Evolutionary conservation across 768 basidiomycete species (phyloP).

Genomic region (Saitozyma sp.): DNA sequence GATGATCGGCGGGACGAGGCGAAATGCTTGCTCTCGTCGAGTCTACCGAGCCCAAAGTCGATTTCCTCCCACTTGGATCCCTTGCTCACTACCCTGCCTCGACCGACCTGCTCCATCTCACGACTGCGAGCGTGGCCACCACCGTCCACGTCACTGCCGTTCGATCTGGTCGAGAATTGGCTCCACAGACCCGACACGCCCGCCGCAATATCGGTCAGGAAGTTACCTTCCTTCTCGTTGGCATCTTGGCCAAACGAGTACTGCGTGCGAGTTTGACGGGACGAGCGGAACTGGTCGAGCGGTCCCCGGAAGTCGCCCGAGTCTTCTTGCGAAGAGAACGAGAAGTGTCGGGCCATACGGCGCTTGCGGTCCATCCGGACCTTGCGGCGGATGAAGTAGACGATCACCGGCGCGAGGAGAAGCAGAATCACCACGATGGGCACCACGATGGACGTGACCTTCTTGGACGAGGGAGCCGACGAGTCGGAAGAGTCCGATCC

Average conservation of each 20-base stretch:
- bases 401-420: slow-evolving; percentile 30
- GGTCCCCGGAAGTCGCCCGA: slow-evolving; percentile 8
- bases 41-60: slow-evolving; percentile 51
- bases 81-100: slow-evolving; percentile 9
- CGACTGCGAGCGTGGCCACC: slow-evolving; percentile 1
- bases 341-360: slow-evolving; percentile 33
- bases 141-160: slow-evolving; percentile 8
- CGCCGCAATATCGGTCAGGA: slow-evolving; percentile 18
- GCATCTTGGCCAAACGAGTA: slow-evolving; percentile 43
- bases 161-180: slow-evolving; percentile 13
- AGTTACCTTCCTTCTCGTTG: slow-evolving; percentile 40
- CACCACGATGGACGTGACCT: slow-evolving; percentile 5
- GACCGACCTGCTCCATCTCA: slow-evolving; percentile 30
- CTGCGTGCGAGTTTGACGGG: slow-evolving; percentile 13
- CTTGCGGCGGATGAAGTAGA: slow-evolving; percentile 43
- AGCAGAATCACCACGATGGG: slow-evolving; percentile 10
- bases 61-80: slow-evolving; percentile 52
- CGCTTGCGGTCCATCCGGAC: slow-evolving; percentile 41
- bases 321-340: slow-evolving; percentile 37
- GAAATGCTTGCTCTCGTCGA: slow-evolving; percentile 35
- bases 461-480: slow-evolving; percentile 15
- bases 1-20: slow-evolving; percentile 18
- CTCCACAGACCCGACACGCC: slow-evolving; percentile 25
- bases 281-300: slow-evolving; percentile 5
- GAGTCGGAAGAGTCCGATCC: not conserved